Evolutionary conservation across 2,329 filamentous ascomycete genomes (phyloP).

Genomic region (Plenodomus lindquistii): DNA sequence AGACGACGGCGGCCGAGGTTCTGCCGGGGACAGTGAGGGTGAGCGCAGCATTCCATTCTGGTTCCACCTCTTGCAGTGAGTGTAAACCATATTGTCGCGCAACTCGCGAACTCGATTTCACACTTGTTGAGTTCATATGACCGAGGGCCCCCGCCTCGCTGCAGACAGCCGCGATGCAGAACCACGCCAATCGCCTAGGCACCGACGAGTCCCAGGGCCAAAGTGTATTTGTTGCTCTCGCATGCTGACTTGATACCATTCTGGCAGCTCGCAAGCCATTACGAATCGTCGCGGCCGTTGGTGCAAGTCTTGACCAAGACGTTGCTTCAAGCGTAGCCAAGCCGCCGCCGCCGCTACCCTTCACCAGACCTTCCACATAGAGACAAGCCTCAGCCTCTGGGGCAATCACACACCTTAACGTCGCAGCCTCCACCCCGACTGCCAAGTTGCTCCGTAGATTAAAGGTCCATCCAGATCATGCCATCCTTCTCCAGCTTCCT

Average conservation of each 20-base stretch:
- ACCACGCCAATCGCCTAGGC: too few relatives aligned
- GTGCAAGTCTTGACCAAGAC: not conserved
- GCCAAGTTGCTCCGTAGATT: slow-evolving; percentile 34
- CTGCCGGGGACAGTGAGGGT: too few relatives aligned
- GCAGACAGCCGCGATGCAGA: too few relatives aligned
- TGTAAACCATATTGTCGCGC: too few relatives aligned
- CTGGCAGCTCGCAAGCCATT: not conserved
- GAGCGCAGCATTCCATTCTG: too few relatives aligned
- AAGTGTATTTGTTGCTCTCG: not conserved
- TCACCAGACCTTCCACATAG: slow-evolving; percentile 20
- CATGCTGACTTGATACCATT: not conserved
- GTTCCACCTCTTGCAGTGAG: too few relatives aligned
- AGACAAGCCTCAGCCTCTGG: slow-evolving; percentile 10
- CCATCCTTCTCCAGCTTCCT: slow-evolving; percentile 4
- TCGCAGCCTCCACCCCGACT: slow-evolving; percentile 4
- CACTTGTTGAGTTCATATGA: too few relatives aligned
- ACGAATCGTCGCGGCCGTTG: not conserved
- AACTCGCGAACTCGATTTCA: too few relatives aligned
- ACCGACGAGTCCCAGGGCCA: not conserved
- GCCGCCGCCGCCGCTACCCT: slow-evolving; percentile 6
- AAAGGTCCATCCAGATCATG: slow-evolving; percentile 26
- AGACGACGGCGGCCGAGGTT: not conserved
- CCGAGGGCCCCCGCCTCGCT: too few relatives aligned
- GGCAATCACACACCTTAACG: slow-evolving; percentile 17
- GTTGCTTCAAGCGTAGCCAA: slow-evolving; percentile 9